phyloP scores from a whole-genome alignment of 148 eudicot genomes.

The Beta vulgaris region DNA sequence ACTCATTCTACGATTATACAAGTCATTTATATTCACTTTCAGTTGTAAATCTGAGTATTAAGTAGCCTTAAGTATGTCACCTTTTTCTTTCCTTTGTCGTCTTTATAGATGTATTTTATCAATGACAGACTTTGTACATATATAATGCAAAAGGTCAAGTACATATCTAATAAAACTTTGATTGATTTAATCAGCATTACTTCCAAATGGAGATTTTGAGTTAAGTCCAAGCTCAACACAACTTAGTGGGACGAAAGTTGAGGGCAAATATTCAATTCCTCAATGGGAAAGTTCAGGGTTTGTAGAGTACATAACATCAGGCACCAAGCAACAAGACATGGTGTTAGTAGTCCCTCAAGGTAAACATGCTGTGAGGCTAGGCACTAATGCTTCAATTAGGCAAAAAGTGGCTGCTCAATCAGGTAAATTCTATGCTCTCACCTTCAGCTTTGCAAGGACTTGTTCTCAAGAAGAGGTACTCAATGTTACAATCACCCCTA shows the following conservation, averaged over 20 bases:
- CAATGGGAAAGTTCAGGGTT: conserved; percentile 33
- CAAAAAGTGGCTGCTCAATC: conserved; percentile 34
- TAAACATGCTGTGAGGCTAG: conserved; percentile 39
- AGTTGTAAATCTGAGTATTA: no score
- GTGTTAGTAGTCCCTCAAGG: conserved; percentile 45
- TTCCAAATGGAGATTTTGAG: conserved; percentile 50
- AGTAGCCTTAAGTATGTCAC: no score
- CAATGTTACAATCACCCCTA: conserved; percentile 36
- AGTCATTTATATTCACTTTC: no score
- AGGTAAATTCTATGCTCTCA: conserved; percentile 39
- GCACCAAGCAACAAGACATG: conserved; percentile 49
- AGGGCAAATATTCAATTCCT: conserved; percentile 35
- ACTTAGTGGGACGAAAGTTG: conserved; percentile 41
- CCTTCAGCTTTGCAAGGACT: conserved; percentile 47
- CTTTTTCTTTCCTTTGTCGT: no score
- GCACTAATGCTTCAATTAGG: conserved; percentile 39
- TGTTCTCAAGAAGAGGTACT: conserved; percentile 49
- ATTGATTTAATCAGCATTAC: conserved; percentile 26
- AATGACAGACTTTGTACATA: no score
- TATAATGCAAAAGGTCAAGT: no score
- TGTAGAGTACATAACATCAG: conserved; percentile 42
- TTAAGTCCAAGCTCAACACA: conserved; percentile 32
- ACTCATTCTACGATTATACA: no score
- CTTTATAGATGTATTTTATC: no score
- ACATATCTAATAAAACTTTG: background rate